Conservation (phyloP, 345 rosid genomes). For the Populus deltoides region DNA sequence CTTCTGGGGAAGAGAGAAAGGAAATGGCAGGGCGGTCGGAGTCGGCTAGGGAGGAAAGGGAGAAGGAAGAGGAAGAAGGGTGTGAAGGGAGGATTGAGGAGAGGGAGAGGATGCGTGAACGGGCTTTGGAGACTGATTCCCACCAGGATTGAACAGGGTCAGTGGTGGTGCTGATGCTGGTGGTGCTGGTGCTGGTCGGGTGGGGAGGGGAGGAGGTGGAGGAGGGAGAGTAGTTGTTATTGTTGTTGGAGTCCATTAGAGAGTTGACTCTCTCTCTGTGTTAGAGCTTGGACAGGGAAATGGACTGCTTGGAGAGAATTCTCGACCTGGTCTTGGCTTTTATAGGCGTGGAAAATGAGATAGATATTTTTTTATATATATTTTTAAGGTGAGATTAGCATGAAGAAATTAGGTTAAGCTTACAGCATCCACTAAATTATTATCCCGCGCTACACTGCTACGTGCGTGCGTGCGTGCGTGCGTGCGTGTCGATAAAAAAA, state of each 20-base stretch:
- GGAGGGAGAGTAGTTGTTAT: neutral
- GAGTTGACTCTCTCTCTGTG: neutral
- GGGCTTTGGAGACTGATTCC: constrained; percentile 92
- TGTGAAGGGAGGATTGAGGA: constrained; percentile 52
- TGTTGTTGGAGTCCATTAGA: constrained; percentile 13
- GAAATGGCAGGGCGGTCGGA: constrained; percentile 93
- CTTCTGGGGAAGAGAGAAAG: constrained; percentile 67
- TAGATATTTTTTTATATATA: too few species aligned
- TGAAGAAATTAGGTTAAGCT: too few species aligned
- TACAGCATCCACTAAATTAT: too few species aligned
- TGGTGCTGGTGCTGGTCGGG: neutral
- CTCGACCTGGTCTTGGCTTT: neutral
- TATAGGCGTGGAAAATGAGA: neutral
- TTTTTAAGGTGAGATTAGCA: too few species aligned
- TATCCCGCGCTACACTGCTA: too few species aligned
- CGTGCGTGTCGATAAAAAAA: too few species aligned
- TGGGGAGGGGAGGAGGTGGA: neutral
- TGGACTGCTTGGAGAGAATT: neutral
- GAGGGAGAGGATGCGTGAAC: constrained; percentile 71
- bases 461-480: too few species aligned
- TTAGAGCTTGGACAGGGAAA: neutral
- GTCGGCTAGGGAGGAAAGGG: constrained; percentile 77
- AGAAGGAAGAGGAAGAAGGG: constrained; percentile 25
- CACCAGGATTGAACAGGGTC: constrained; percentile 77
- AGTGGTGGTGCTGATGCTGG: neutral